phyloP scores from a whole-genome alignment of 2,329 filamentous ascomycete genomes.

The Fusarium caatingaense region DNA sequence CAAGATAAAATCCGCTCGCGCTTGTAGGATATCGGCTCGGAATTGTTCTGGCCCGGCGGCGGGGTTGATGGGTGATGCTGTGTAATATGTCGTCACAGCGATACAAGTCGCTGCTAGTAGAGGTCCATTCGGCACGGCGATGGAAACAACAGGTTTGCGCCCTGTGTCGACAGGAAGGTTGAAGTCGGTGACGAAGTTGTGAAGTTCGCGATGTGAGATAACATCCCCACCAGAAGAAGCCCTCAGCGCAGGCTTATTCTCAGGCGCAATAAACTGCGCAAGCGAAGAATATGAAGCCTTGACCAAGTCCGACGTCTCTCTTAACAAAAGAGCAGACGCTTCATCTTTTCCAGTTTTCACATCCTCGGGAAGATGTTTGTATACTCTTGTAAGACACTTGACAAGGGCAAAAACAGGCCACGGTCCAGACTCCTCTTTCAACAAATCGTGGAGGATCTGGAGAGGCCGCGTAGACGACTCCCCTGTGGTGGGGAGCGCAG shows the following conservation, averaged over 20 bases:
- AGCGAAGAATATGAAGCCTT: slow-evolving; percentile 7
- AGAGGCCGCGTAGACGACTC: neutral
- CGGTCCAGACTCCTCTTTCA: neutral
- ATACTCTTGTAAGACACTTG: slow-evolving; percentile 4
- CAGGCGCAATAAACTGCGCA: neutral
- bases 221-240: neutral
- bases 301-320: neutral
- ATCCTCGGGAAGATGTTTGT: neutral
- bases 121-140: neutral
- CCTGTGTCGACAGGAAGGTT: neutral
- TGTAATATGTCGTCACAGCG: slow-evolving; percentile 17
- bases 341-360: neutral
- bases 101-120: slow-evolving; percentile 11
- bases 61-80: slow-evolving; percentile 10
- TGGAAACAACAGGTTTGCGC: neutral
- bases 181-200: neutral
- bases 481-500: neutral
- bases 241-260: slow-evolving; percentile 1
- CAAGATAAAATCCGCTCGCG: neutral
- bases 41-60: slow-evolving; percentile 15
- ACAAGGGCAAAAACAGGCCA: slow-evolving; percentile 13
- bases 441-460: neutral
- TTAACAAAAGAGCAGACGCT: neutral
- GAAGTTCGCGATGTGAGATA: slow-evolving; percentile 1
- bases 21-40: slow-evolving; percentile 13